Evolutionary conservation across 1,284 basidiomycete genomes (phyloP).

Genomic region (Trichosporon ovoides): DNA sequence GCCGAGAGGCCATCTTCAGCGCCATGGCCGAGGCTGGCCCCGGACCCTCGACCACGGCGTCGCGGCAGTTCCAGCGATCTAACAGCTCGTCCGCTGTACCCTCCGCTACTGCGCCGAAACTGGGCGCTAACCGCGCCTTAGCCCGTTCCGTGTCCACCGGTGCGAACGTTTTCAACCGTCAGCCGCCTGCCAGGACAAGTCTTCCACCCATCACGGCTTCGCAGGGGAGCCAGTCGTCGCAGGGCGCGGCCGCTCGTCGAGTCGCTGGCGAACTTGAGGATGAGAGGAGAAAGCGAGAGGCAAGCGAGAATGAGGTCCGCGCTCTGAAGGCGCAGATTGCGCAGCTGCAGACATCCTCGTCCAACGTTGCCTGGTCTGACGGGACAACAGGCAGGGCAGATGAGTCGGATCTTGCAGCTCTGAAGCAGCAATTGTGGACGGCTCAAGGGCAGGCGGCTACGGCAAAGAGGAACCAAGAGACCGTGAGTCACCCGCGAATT

Average conservation of each 20-base stretch:
- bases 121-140: slow-evolving; percentile 11
- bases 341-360: background rate
- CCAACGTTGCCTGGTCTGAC: background rate
- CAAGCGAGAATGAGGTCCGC: slow-evolving; percentile 10
- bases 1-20: slow-evolving; percentile 12
- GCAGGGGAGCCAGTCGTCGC: slow-evolving; percentile 26
- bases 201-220: slow-evolving; percentile 33
- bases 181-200: slow-evolving; percentile 3
- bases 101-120: background rate
- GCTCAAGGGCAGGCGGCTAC: slow-evolving; percentile 36
- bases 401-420: slow-evolving; percentile 15
- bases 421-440: slow-evolving; percentile 31
- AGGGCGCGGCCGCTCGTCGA: slow-evolving; percentile 30
- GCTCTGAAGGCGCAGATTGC: slow-evolving; percentile 8
- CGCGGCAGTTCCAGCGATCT: slow-evolving; percentile 4
- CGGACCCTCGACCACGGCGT: background rate
- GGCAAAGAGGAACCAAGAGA: slow-evolving; percentile 29
- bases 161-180: slow-evolving; percentile 22
- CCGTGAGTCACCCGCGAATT: slow-evolving; percentile 20
- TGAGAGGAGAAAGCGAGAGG: slow-evolving; percentile 27
- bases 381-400: slow-evolving; percentile 2
- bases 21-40: slow-evolving; percentile 3
- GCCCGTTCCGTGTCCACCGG: slow-evolving; percentile 36
- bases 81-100: slow-evolving; percentile 1
- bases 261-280: slow-evolving; percentile 34